Evolutionary conservation across 257 asterid genomes (phyloP).

Genomic region (Nicotiana attenuata): DNA sequence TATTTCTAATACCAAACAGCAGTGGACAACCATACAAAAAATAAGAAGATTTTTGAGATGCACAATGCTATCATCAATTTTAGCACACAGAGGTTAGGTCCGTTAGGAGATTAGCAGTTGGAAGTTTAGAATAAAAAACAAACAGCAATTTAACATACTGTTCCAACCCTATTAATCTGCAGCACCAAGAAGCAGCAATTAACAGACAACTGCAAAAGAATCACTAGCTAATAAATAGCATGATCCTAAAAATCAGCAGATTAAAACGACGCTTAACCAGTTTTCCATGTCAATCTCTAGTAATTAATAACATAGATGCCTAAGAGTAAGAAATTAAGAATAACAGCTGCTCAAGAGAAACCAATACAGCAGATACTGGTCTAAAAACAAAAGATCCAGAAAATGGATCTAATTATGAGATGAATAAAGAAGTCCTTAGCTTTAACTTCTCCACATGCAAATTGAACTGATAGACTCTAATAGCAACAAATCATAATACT

Average conservation of each 20-base stretch:
- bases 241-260: not conserved
- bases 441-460: not conserved
- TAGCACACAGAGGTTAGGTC: no score
- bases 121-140: no score
- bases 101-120: no score
- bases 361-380: not conserved
- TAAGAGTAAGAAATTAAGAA: not conserved
- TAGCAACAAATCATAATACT: not conserved
- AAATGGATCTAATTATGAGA: not conserved
- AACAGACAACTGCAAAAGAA: not conserved
- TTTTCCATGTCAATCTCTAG: not conserved
- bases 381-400: not conserved
- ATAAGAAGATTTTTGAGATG: no score
- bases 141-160: no score
- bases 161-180: no score
- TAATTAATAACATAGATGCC: not conserved
- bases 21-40: no score
- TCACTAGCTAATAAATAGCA: not conserved
- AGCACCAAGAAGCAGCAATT: no score
- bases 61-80: no score
- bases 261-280: not conserved
- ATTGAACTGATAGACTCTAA: not conserved
- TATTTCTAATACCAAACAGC: no score
- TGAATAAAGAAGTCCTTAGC: not conserved
- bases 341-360: not conserved